A percentile compares a stretch with the other conserved stretches of the same genome.
Conservation (phyloP, 805 yeast genomes). For the Wickerhamiella allomyrinae region DNA sequence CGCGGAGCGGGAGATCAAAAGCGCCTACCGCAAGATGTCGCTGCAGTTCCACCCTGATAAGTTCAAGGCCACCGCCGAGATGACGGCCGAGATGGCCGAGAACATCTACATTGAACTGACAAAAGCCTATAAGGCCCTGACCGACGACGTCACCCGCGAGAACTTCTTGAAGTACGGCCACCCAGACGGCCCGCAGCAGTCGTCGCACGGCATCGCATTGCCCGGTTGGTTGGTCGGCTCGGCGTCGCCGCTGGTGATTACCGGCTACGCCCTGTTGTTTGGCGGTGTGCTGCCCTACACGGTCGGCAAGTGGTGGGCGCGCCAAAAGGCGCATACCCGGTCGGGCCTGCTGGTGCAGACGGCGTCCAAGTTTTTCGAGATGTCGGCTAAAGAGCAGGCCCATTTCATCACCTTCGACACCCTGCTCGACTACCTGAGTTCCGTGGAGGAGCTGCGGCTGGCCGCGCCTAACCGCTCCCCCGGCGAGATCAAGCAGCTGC, state of each 20-base stretch:
- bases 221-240: constrained; percentile 80
- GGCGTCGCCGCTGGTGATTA: constrained; percentile 49
- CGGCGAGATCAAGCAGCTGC: constrained; percentile 36
- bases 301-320: constrained; percentile 85
- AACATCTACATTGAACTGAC: constrained; percentile 65
- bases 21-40: constrained; percentile 75
- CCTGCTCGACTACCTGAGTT: constrained; percentile 39
- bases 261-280: constrained; percentile 54
- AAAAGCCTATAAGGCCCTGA: constrained; percentile 87
- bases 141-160: constrained; percentile 73
- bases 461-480: constrained; percentile 30
- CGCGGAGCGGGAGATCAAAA: constrained; percentile 60
- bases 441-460: constrained; percentile 50
- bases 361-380: constrained; percentile 63
- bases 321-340: constrained; percentile 64
- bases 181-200: constrained; percentile 93
- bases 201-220: constrained; percentile 84
- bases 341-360: constrained; percentile 71
- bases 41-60: constrained; percentile 91
- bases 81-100: constrained; percentile 54
- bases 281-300: constrained; percentile 66
- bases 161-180: constrained; percentile 83
- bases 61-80: constrained; percentile 36
- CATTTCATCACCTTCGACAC: constrained; percentile 40
- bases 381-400: constrained; percentile 47